These are phyloP conservation scores for Oryza australiensis DNA, from an alignment of 176 grass and related monocot species.

Conservation along the genomic window DNA sequence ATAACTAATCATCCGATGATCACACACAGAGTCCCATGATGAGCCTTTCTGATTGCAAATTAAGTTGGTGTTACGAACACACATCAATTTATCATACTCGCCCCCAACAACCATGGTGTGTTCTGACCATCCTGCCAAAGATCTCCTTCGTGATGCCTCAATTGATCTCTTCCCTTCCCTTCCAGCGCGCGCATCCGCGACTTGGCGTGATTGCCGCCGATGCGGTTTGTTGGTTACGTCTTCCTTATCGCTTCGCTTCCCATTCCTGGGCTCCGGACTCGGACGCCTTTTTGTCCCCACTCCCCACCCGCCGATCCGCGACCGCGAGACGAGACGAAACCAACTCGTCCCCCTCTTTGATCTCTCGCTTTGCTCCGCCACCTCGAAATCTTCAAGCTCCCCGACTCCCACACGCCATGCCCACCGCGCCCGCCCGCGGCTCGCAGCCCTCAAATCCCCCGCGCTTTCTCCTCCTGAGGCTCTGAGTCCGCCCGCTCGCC, in stretches of 20 bases:
- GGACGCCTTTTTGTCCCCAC: conserved; percentile 34
- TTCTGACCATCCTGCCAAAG: no score
- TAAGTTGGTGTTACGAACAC: not conserved
- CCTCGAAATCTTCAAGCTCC: not conserved
- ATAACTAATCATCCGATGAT: not conserved
- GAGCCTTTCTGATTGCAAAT: not conserved
- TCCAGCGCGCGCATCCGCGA: not conserved
- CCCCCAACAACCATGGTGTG: no score
- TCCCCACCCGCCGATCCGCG: conserved; percentile 21
- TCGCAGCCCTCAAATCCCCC: not conserved
- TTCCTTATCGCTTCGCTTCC: conserved; percentile 18
- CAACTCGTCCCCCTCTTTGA: conserved; percentile 7
- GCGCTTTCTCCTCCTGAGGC: not conserved
- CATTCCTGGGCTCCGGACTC: conserved; percentile 7
- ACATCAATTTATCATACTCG: no score
- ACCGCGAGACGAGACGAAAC: conserved; percentile 8
- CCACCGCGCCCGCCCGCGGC: not conserved
- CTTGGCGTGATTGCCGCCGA: not conserved
- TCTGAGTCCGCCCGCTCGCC: not conserved
- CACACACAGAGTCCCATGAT: no score
- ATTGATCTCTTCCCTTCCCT: no score
- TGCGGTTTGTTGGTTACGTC: conserved; percentile 21
- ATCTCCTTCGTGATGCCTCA: no score
- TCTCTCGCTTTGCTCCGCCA: not conserved
- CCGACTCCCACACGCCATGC: conserved; percentile 39